A percentile compares a stretch with the other conserved stretches of the same genome.
phyloP scores from a whole-genome alignment of 2,329 filamentous ascomycete genomes.

The Helotiales sp. region DNA sequence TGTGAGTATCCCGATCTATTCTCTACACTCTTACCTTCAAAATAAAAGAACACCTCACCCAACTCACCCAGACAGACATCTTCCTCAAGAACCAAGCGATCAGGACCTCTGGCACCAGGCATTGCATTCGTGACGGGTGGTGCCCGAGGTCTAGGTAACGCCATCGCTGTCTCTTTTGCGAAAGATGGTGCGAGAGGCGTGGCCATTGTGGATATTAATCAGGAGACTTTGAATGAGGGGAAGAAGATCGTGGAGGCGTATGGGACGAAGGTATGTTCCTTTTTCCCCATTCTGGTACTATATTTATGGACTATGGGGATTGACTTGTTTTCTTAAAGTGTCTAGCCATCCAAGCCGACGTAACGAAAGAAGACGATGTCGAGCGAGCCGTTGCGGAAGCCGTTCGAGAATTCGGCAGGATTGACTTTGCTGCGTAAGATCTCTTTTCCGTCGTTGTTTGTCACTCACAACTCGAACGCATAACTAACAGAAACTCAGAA shows the following conservation, averaged over 20 bases:
- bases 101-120: slow-evolving; percentile 23
- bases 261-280: slow-evolving; percentile 21
- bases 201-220: slow-evolving; percentile 24
- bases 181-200: slow-evolving; percentile 21
- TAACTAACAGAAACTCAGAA: slow-evolving; percentile 4
- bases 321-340: slow-evolving; percentile 3
- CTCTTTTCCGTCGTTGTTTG: background rate
- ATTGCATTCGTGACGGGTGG: slow-evolving; percentile 28
- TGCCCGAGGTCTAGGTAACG: slow-evolving; percentile 25
- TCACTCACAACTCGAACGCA: too few relatives aligned
- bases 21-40: background rate
- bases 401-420: slow-evolving; percentile 24
- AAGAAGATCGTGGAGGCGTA: slow-evolving; percentile 23
- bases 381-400: slow-evolving; percentile 22
- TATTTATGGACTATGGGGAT: too few relatives aligned
- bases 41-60: background rate
- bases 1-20: background rate
- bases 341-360: slow-evolving; percentile 24
- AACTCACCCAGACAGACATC: background rate
- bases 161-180: slow-evolving; percentile 26
- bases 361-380: slow-evolving; percentile 27
- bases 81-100: slow-evolving; percentile 1
- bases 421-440: slow-evolving; percentile 28
- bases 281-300: too few relatives aligned
- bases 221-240: slow-evolving; percentile 19